phyloP scores from a whole-genome alignment of 805 yeast species.

The Pichia manshurica region DNA sequence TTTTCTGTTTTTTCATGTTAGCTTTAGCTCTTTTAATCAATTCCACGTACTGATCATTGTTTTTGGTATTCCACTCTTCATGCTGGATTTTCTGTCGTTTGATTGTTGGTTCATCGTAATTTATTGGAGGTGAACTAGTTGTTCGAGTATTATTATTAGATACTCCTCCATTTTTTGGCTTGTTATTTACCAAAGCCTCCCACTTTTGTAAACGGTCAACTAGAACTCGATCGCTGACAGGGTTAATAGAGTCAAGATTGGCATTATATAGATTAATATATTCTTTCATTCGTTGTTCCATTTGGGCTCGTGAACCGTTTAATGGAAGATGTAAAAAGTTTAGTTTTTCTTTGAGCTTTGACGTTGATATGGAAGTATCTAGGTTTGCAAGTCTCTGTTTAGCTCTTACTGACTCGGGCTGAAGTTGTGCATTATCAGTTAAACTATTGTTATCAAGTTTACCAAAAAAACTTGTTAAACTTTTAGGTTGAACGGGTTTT shows the following conservation, averaged over 20 bases:
- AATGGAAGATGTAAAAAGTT: constrained; percentile 49
- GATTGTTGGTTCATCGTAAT: constrained; percentile 30
- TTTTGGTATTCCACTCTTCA: constrained; percentile 21
- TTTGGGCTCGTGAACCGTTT: constrained; percentile 53
- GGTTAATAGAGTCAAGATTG: constrained; percentile 66
- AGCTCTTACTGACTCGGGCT: constrained; percentile 17
- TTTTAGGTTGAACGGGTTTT: no score
- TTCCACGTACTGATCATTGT: constrained; percentile 21
- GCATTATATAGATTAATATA: constrained; percentile 76
- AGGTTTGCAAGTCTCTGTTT: constrained; percentile 49
- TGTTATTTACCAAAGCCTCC: constrained; percentile 42
- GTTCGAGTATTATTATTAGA: neutral
- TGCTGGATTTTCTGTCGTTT: constrained; percentile 23
- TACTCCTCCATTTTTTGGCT: constrained; percentile 12
- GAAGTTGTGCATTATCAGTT: constrained; percentile 19
- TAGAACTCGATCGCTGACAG: constrained; percentile 51
- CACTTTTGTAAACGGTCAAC: constrained; percentile 55
- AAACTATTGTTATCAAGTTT: neutral
- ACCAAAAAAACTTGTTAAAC: no score
- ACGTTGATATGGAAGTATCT: constrained; percentile 53
- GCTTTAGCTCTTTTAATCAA: constrained; percentile 24
- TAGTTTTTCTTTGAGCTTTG: constrained; percentile 58
- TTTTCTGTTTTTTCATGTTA: constrained; percentile 1
- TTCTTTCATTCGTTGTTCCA: constrained; percentile 71
- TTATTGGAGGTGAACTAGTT: constrained; percentile 3